Evolutionary conservation across 371 early-diverging fungal species (phyloP), one percentile per base, ranked within the genome.

Genomic region (Mucor irregularis): DNA sequence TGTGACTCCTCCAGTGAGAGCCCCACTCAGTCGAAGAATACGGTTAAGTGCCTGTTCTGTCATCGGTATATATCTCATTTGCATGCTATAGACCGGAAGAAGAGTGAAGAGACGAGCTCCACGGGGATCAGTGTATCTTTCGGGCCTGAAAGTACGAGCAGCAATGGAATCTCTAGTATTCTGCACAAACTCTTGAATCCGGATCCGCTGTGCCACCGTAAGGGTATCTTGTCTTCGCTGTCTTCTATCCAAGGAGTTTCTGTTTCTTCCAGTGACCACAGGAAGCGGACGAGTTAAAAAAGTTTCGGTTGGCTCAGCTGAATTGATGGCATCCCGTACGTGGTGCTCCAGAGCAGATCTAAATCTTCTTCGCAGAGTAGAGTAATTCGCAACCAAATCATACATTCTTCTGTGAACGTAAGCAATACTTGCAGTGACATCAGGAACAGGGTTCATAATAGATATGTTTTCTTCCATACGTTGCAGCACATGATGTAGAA

Each of bases 121-220:
- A 38, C 40, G 38, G 16, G 51, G 51, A 39, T 51, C 51, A 40
- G 40, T 51, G 25, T n/a, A 51, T 13, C 40, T 8, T 51, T 40
- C 52, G 29, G 40, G 40, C 21, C 40, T 34, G 49, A 35, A 49
- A 21, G 17, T 25, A 14, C 25, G 34, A 13, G 25, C 37, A 9
- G 49, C 19, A 14, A 49, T 49, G 25, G 34, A 34, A 24, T 19
- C 21, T 37, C 24, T 49, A 37, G 37, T 49, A 13, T 14, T 34
- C 17, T 19, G 37, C 25, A 49, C 49, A 49, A 49, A 49, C 37
- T 49, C 49, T 49, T 47, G 48, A 21, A 19, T 16, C n/a, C n/a
- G n/a, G n/a, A n/a, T n/a, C n/a, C n/a, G n/a, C n/a, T n/a, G n/a
- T n/a, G n/a, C n/a, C n/a, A n/a, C n/a, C n/a, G n/a, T n/a, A 47